Percentiles rank a stretch among this genome's conserved stretches.
phyloP scores from a whole-genome alignment of 108 stramenopile species.

The Nannochloropsis gaditana region DNA sequence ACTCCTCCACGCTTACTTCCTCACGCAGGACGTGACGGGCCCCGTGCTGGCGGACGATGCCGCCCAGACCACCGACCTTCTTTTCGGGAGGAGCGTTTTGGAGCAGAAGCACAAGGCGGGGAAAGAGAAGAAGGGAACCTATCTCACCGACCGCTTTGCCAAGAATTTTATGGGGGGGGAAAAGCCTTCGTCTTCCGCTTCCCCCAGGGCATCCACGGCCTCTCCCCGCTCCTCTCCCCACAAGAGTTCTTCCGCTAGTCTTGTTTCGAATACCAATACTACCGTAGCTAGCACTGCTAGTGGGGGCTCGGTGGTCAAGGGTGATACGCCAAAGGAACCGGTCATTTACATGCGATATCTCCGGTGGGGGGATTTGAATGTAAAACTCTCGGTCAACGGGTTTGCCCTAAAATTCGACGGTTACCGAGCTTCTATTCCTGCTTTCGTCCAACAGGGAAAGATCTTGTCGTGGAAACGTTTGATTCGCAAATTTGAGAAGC shows the following conservation, averaged over 20 bases:
- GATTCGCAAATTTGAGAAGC: slow-evolving; percentile 11
- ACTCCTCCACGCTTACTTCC: not conserved
- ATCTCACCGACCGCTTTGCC: not conserved
- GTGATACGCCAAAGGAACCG: not conserved
- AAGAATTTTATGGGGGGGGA: not conserved
- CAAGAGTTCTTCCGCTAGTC: not conserved
- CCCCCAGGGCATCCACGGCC: not conserved
- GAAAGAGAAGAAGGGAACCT: not conserved
- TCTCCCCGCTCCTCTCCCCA: slow-evolving; percentile 4
- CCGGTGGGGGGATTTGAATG: not conserved
- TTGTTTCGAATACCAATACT: not conserved
- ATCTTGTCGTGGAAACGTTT: not conserved
- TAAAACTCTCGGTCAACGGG: not conserved
- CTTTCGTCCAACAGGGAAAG: not conserved
- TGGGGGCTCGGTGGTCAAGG: not conserved
- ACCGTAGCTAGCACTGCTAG: not conserved
- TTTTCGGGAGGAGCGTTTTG: not conserved
- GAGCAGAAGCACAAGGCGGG: slow-evolving; percentile 9
- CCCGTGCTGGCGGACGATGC: not conserved
- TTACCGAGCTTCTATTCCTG: slow-evolving; percentile 12
- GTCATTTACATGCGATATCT: slow-evolving; percentile 8
- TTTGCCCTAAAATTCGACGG: slow-evolving; percentile 12
- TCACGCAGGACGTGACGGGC: not conserved
- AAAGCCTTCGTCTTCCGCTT: not conserved
- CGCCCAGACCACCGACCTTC: not conserved